Conservation (phyloP, 768 basidiomycete species). For the Suillus clintonianus region DNA sequence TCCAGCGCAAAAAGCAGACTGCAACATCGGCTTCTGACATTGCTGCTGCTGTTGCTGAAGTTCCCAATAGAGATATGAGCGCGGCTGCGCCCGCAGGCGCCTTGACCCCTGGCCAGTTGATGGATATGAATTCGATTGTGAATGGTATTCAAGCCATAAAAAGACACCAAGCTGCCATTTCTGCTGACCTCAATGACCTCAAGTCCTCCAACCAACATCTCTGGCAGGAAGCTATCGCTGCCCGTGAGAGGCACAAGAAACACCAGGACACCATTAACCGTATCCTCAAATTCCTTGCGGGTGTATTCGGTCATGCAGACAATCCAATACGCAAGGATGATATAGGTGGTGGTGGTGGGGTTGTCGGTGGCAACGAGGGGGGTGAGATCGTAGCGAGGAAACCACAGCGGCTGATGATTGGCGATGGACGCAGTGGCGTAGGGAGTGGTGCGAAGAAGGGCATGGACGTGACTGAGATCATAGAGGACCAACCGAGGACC, state of each 20-base stretch:
- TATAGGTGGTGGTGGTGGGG: slow-evolving; percentile 31
- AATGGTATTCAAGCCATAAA: slow-evolving; percentile 85
- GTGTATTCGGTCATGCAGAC: slow-evolving; percentile 73
- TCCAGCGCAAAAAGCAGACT: slow-evolving; percentile 79
- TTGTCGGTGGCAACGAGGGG: slow-evolving; percentile 29
- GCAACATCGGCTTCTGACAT: slow-evolving; percentile 31
- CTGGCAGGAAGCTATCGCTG: slow-evolving; percentile 89
- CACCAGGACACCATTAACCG: slow-evolving; percentile 96
- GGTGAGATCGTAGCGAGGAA: slow-evolving; percentile 41
- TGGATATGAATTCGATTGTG: slow-evolving; percentile 80
- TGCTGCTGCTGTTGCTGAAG: slow-evolving; percentile 18
- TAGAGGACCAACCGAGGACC: slow-evolving; percentile 41
- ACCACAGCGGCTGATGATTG: slow-evolving; percentile 68
- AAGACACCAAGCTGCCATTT: slow-evolving; percentile 90
- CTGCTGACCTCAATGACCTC: slow-evolving; percentile 83
- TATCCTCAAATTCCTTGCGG: slow-evolving; percentile 92
- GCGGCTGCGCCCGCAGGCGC: slow-evolving; percentile 20
- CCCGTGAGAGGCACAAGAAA: slow-evolving; percentile 81
- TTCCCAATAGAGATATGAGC: slow-evolving; percentile 15
- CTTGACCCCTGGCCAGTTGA: slow-evolving; percentile 49
- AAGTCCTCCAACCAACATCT: slow-evolving; percentile 84
- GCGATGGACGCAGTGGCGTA: slow-evolving; percentile 40
- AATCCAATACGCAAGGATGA: slow-evolving; percentile 39
- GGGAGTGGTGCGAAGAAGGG: slow-evolving; percentile 25
- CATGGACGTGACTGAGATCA: slow-evolving; percentile 36